Percentiles rank a stretch among this genome's conserved stretches.
phyloP scores from a whole-genome alignment of 129 eudicot genomes.

The Chrysanthemum lavandulifolium region DNA sequence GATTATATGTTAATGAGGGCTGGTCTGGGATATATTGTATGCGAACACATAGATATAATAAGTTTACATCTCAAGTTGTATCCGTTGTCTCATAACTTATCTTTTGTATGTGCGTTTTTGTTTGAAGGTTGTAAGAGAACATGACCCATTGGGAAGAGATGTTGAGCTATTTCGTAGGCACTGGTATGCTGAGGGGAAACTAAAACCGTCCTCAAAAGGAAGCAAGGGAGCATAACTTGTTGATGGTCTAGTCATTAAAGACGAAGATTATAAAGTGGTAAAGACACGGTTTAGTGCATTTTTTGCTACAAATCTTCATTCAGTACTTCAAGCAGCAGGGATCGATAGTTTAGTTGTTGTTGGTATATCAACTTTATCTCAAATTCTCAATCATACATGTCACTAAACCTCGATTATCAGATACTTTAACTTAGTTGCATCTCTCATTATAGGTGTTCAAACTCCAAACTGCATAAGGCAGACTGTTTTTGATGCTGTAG shows the following conservation, averaged over 20 bases:
- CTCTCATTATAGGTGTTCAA: slow-evolving; percentile 70
- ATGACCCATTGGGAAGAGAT: slow-evolving; percentile 90
- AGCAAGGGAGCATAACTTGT: slow-evolving; percentile 74
- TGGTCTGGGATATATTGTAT: too few relatives aligned
- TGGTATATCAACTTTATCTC: slow-evolving; percentile 45
- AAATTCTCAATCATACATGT: background rate
- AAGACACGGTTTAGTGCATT: slow-evolving; percentile 94
- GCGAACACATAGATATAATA: too few relatives aligned
- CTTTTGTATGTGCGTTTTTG: too few relatives aligned
- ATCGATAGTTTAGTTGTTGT: slow-evolving; percentile 55
- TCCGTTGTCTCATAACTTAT: too few relatives aligned
- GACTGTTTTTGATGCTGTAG: slow-evolving; percentile 44
- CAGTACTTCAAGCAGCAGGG: slow-evolving; percentile 65
- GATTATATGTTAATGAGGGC: too few relatives aligned
- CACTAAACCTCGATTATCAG: background rate
- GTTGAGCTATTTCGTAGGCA: slow-evolving; percentile 88
- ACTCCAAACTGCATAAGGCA: slow-evolving; percentile 57
- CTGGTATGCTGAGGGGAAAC: slow-evolving; percentile 48
- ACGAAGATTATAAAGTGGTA: slow-evolving; percentile 79
- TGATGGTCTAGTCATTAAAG: slow-evolving; percentile 72
- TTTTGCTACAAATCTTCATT: slow-evolving; percentile 78
- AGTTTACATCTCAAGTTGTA: too few relatives aligned
- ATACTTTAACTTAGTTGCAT: background rate
- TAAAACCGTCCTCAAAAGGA: slow-evolving; percentile 80
- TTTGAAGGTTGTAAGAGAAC: slow-evolving; percentile 91